These are phyloP conservation scores for Sclerospora graminicola DNA, from an alignment of 352 stramenopile genomes.

Conservation along the genomic window DNA sequence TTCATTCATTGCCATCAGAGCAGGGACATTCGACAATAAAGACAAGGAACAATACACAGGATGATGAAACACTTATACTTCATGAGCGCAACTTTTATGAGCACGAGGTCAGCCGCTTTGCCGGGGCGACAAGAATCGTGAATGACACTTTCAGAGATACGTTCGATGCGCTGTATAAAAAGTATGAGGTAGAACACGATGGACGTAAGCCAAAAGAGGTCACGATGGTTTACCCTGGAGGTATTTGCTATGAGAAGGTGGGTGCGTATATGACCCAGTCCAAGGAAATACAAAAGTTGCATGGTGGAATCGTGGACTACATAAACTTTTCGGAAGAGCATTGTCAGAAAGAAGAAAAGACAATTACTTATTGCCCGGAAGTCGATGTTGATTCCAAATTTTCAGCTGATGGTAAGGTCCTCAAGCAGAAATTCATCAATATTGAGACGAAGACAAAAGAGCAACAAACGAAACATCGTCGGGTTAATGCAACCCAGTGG, in stretches of 20 bases:
- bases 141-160: slow-evolving; percentile 49
- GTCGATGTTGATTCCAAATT: slow-evolving; percentile 15
- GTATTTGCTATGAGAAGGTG: slow-evolving; percentile 56
- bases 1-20: slow-evolving; percentile 9
- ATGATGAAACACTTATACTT: slow-evolving; percentile 25
- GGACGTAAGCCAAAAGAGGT: slow-evolving; percentile 28
- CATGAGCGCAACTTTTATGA: slow-evolving; percentile 51
- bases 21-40: slow-evolving; percentile 31
- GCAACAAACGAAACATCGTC: slow-evolving; percentile 37
- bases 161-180: slow-evolving; percentile 33
- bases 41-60: slow-evolving; percentile 11
- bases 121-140: slow-evolving; percentile 41
- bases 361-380: slow-evolving; percentile 60
- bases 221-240: slow-evolving; percentile 58
- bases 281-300: slow-evolving; percentile 44
- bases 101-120: slow-evolving; percentile 42
- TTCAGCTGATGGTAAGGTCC: too few relatives aligned
- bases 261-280: slow-evolving; percentile 51
- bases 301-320: slow-evolving; percentile 58
- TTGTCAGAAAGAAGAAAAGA: neutral
- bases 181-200: slow-evolving; percentile 17
- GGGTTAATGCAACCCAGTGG: slow-evolving; percentile 33
- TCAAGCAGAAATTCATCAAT: neutral
- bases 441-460: slow-evolving; percentile 9
- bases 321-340: slow-evolving; percentile 35